A percentile compares a stretch with the other conserved stretches of the same genome.
These are phyloP conservation scores for Mortierella antarctica DNA, from an alignment of 192 early-diverging fungal species.

Conservation along the genomic window DNA sequence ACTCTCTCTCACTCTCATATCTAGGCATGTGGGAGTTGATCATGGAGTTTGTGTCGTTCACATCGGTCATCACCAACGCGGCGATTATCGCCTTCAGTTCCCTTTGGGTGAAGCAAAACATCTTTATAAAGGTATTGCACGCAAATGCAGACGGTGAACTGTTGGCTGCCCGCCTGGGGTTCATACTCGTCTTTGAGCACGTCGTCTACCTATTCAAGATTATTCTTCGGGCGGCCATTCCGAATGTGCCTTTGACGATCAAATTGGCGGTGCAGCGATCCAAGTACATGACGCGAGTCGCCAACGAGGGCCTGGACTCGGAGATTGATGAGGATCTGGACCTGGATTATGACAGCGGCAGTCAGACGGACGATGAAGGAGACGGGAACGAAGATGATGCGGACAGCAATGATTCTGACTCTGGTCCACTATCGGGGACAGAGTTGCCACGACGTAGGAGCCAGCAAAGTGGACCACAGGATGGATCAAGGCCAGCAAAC, in stretches of 20 bases:
- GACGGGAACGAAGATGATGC: too few species aligned
- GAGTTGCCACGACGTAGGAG: too few species aligned
- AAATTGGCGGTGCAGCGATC: constrained; percentile 40
- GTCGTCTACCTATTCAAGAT: constrained; percentile 47
- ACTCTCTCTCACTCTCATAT: neutral
- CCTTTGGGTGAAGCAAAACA: constrained; percentile 35
- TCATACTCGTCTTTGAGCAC: constrained; percentile 51
- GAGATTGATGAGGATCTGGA: constrained; percentile 25
- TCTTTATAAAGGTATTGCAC: constrained; percentile 22
- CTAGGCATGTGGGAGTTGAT: constrained; percentile 52
- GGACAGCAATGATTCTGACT: too few species aligned
- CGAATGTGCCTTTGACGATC: constrained; percentile 40
- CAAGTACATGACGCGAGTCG: constrained; percentile 25
- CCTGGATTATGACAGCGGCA: neutral
- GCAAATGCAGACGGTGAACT: constrained; percentile 16
- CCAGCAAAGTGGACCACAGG: too few species aligned
- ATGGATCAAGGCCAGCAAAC: too few species aligned
- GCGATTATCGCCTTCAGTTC: constrained; percentile 52
- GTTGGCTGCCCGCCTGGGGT: constrained; percentile 33
- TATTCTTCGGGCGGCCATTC: constrained; percentile 34
- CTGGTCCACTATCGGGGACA: too few species aligned
- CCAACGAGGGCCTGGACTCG: constrained; percentile 20
- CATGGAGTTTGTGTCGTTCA: constrained; percentile 41
- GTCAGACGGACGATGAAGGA: too few species aligned
- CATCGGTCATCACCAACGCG: constrained; percentile 48